A percentile compares a stretch with the other conserved stretches of the same genome.
Evolutionary conservation across 2,329 filamentous ascomycete species (phyloP).

Genomic region (Neodidymelliopsis sp.): DNA sequence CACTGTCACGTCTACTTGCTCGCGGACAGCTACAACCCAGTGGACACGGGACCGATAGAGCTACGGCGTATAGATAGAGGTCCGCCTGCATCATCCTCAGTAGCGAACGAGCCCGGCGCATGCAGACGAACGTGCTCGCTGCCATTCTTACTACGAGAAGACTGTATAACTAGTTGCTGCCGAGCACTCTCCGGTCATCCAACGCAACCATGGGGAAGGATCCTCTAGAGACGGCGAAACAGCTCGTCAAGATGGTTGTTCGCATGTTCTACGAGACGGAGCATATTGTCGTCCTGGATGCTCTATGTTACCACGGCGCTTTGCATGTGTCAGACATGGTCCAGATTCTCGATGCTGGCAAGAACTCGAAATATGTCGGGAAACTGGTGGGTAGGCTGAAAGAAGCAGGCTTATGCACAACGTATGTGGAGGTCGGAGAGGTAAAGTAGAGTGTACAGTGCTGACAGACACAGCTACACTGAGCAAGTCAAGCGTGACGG

Average conservation of each 20-base stretch:
- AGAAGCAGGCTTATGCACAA: constrained; percentile 84
- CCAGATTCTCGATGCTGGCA: constrained; percentile 74
- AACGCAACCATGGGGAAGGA: constrained; percentile 45
- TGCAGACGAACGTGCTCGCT: constrained; percentile 15
- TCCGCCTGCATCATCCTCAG: constrained; percentile 3
- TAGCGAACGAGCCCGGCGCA: constrained; percentile 12
- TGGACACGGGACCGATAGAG: constrained; percentile 11
- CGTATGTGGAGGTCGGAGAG: constrained; percentile 62
- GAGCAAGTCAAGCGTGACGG: constrained; percentile 81
- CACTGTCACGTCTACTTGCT: constrained; percentile 23
- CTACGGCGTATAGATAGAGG: neutral
- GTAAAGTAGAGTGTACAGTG: neutral
- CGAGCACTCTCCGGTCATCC: neutral
- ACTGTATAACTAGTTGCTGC: neutral
- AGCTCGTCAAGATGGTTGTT: constrained; percentile 83
- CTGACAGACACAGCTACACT: constrained; percentile 63
- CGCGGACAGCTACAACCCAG: constrained; percentile 19
- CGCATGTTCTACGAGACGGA: constrained; percentile 88
- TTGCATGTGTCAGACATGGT: constrained; percentile 89
- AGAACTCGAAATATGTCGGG: constrained; percentile 90
- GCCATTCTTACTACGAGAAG: constrained; percentile 12
- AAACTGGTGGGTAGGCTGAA: constrained; percentile 85
- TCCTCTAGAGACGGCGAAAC: constrained; percentile 72
- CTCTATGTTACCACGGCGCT: constrained; percentile 77
- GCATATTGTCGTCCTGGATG: constrained; percentile 82